Evolutionary conservation across 257 asterid genomes (phyloP).

Genomic region (Primulina eburnea): DNA sequence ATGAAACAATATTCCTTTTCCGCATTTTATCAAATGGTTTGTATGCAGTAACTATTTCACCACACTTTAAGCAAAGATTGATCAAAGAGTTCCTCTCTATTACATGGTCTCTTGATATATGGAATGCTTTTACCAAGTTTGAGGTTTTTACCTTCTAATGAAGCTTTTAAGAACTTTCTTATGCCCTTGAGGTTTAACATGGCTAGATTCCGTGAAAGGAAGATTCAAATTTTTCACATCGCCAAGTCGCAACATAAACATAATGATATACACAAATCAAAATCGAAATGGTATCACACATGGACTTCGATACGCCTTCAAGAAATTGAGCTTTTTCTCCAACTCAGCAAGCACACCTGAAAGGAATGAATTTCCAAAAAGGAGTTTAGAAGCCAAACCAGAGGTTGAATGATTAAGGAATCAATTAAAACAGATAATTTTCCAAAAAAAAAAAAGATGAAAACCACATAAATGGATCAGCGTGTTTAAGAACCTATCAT

Average conservation of each 20-base stretch:
- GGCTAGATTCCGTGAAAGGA: not conserved
- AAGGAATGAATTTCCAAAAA: not conserved
- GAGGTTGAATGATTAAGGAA: not conserved
- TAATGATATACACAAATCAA: not conserved
- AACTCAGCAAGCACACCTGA: not conserved
- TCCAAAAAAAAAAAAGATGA: too few relatives aligned
- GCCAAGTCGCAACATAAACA: not conserved
- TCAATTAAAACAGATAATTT: too few relatives aligned
- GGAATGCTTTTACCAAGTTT: slow-evolving; percentile 56
- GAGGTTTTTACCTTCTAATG: slow-evolving; percentile 46
- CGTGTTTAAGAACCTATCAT: too few relatives aligned
- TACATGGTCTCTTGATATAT: slow-evolving; percentile 41
- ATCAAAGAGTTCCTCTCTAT: slow-evolving; percentile 59
- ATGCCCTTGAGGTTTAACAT: slow-evolving; percentile 22
- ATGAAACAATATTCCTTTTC: slow-evolving; percentile 60
- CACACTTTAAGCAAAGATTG: slow-evolving; percentile 56
- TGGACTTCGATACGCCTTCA: not conserved
- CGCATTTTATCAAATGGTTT: slow-evolving; percentile 67
- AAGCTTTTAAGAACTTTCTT: slow-evolving; percentile 55
- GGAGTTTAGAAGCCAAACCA: not conserved
- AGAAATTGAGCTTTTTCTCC: not conserved
- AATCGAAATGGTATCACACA: too few relatives aligned
- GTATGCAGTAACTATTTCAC: slow-evolving; percentile 54
- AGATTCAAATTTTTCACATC: not conserved
- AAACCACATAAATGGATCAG: too few relatives aligned